These are phyloP conservation scores for Xylaria bambusicola DNA, from an alignment of 495 filamentous ascomycete species.

Conservation along the genomic window DNA sequence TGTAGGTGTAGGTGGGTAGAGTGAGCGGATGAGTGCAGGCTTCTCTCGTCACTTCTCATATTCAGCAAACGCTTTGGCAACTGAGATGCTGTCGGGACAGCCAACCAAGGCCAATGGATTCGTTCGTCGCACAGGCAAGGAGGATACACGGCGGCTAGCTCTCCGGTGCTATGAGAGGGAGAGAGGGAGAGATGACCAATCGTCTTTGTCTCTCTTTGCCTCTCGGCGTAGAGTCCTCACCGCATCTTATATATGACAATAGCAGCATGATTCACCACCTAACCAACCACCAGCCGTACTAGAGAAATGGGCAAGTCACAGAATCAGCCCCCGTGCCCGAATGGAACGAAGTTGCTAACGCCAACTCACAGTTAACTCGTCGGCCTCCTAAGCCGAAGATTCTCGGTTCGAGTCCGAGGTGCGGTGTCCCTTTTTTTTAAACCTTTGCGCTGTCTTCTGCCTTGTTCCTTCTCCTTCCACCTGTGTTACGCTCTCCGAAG, in stretches of 20 bases:
- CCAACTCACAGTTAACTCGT: constrained; percentile 16
- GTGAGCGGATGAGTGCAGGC: not conserved
- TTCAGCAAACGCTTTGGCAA: not conserved
- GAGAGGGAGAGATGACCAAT: not conserved
- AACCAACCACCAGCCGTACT: constrained; percentile 10
- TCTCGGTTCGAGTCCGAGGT: constrained; percentile 25
- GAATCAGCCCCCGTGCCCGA: not conserved
- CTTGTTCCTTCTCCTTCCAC: not conserved
- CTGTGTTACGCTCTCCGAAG: too few species aligned
- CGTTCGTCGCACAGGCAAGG: too few species aligned
- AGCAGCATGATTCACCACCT: too few species aligned
- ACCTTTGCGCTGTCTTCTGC: not conserved
- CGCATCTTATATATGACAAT: not conserved
- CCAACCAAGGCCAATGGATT: not conserved
- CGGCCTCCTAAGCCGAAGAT: constrained; percentile 25
- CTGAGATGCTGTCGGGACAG: not conserved
- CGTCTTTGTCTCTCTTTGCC: not conserved
- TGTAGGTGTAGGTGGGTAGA: too few species aligned
- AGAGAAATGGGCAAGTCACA: constrained; percentile 20
- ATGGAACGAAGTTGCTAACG: constrained; percentile 1
- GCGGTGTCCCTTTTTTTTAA: constrained; percentile 10
- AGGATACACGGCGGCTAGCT: too few species aligned
- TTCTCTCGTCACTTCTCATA: not conserved
- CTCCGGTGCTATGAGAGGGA: too few species aligned
- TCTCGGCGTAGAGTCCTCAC: not conserved